Conservation (phyloP, 2,329 filamentous ascomycete genomes). For the Dothiorella sarmentorum region DNA sequence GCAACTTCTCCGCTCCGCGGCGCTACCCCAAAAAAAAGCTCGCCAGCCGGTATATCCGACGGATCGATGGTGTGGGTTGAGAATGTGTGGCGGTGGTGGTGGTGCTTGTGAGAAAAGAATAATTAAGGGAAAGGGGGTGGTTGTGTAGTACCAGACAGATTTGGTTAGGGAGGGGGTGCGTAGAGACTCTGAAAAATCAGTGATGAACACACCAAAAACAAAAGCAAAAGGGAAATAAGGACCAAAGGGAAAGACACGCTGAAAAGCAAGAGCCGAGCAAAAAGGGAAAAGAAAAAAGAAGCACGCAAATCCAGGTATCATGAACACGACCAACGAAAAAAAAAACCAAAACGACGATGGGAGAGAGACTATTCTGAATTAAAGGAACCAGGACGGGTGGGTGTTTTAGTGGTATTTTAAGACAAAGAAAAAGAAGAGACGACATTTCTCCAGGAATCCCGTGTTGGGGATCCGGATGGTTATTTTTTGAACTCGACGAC, state of each 20-base stretch:
- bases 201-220: background rate
- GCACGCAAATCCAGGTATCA: slow-evolving; percentile 16
- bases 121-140: slow-evolving; percentile 10
- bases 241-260: background rate
- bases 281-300: background rate
- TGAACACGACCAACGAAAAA: slow-evolving; percentile 4
- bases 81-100: background rate
- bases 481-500: background rate
- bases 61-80: background rate
- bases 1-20: too few relatives aligned
- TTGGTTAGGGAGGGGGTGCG: background rate
- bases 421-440: background rate
- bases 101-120: too few relatives aligned
- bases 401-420: background rate
- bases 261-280: background rate
- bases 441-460: too few relatives aligned
- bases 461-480: background rate
- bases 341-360: background rate
- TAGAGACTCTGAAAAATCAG: background rate
- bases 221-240: background rate
- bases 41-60: too few relatives aligned
- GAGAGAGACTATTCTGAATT: slow-evolving; percentile 7
- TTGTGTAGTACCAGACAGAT: too few relatives aligned
- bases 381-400: background rate
- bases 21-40: too few relatives aligned